Evolutionary conservation across 306 rosid species (phyloP), one percentile per base, ranked within the genome.

Genomic region (Acacia confusa): DNA sequence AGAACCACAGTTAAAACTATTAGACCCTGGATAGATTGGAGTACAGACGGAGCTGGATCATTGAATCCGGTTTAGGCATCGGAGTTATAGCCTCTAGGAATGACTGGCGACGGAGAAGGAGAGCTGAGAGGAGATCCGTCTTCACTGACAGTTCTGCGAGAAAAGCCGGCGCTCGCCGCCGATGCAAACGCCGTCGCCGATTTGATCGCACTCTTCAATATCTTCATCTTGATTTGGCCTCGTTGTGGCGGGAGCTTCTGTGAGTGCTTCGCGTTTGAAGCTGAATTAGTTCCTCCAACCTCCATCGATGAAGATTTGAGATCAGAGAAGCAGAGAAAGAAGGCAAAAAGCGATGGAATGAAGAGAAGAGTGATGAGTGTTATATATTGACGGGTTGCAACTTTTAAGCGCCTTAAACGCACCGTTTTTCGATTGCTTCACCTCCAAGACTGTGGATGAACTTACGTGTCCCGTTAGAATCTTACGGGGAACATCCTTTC

Each of bases 151-250:
- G 44, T 60, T 7, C 74, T 70, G 8, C 76, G 57, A 44, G 44
- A 34, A 28, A 16, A 8, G 8, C 57, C 27, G 9, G 50, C 22
- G 24, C 65, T 28, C 16, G 45, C 8, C 2, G 77, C 76, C 24
- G 80, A 70, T 1, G 53, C 64, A 13, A 80, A 48, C 2, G 82
- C 53, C 34, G 40, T 74, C 5, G 55, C 79, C 2, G 82, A 71
- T 3, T 11, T 70, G 5, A 75, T 1, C 27, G 87, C 2, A 15
- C 44, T 34, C 70, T 72, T 85, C n/a, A 88, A 0, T 3, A 85
- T 84, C 66, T 68, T 57, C 13, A 78, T n/a, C 80, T 86, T 88
- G 13, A 91, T 52, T 16, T 20, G 84, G 4, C 93, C 92, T 11
- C 92, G 84, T 60, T 19, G 68, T 0, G 87, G 90, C 0, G 85